Conservation (phyloP, 768 basidiomycete species). For the Paxillus ammoniavirescens region DNA sequence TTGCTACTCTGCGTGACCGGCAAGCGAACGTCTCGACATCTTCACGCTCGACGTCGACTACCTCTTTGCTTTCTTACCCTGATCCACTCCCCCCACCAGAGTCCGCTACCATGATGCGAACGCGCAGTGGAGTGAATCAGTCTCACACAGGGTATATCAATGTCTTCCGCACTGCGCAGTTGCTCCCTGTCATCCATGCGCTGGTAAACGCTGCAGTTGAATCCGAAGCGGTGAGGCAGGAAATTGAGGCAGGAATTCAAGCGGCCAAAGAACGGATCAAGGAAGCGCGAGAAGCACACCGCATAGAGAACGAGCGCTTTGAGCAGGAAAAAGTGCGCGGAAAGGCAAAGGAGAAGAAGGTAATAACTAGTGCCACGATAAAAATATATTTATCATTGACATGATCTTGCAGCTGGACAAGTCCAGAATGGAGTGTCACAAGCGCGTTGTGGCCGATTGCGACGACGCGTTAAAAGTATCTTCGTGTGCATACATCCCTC, state of each 20-base stretch:
- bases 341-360: slow-evolving; percentile 40
- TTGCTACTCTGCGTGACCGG: slow-evolving; percentile 47
- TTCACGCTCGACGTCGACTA: slow-evolving; percentile 11
- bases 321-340: slow-evolving; percentile 49
- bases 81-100: slow-evolving; percentile 60
- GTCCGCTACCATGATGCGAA: slow-evolving; percentile 38
- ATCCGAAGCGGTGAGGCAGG: slow-evolving; percentile 50
- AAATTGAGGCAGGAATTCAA: slow-evolving; percentile 57
- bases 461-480: slow-evolving; percentile 58
- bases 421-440: slow-evolving; percentile 46
- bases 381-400: background rate
- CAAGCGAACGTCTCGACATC: slow-evolving; percentile 18
- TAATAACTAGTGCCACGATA: background rate
- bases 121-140: slow-evolving; percentile 42
- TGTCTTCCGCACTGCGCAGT: slow-evolving; percentile 51
- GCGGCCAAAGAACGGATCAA: slow-evolving; percentile 54
- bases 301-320: slow-evolving; percentile 30
- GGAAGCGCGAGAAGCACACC: slow-evolving; percentile 48
- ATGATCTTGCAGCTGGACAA: slow-evolving; percentile 38
- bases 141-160: slow-evolving; percentile 27
- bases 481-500: slow-evolving; percentile 43
- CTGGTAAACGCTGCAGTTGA: slow-evolving; percentile 54
- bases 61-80: slow-evolving; percentile 40
- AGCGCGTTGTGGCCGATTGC: slow-evolving; percentile 44
- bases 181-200: slow-evolving; percentile 62